Conservation (phyloP, 2,329 filamentous ascomycete species). For the Cadophora luteo-olivacea region DNA sequence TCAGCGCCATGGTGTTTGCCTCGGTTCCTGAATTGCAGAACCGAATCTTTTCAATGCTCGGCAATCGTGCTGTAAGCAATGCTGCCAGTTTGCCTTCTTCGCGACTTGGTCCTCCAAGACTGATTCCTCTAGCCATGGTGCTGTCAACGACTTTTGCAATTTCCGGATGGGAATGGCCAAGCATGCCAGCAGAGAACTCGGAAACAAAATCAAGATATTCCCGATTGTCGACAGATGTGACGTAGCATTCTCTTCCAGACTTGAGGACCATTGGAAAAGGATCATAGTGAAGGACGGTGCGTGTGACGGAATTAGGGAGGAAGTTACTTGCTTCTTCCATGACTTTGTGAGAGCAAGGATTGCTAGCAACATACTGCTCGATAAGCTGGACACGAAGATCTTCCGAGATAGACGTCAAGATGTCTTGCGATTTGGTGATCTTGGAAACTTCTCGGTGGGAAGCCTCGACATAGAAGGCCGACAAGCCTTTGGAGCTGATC, state of each 20-base stretch:
- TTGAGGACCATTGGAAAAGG: slow-evolving; percentile 31
- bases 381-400: too few relatives aligned
- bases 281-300: slow-evolving; percentile 27
- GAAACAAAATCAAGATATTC: slow-evolving; percentile 64
- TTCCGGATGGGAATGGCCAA: slow-evolving; percentile 65
- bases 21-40: slow-evolving; percentile 72
- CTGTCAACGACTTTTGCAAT: slow-evolving; percentile 56
- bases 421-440: too few relatives aligned
- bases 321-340: too few relatives aligned
- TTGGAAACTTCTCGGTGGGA: too few relatives aligned
- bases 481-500: too few relatives aligned
- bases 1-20: slow-evolving; percentile 65
- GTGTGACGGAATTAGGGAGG: too few relatives aligned
- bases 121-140: slow-evolving; percentile 55
- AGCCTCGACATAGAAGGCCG: too few relatives aligned
- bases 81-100: slow-evolving; percentile 58
- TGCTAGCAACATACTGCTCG: too few relatives aligned
- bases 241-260: slow-evolving; percentile 25
- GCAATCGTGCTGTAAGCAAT: slow-evolving; percentile 57
- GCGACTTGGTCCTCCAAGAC: slow-evolving; percentile 57
- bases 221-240: slow-evolving; percentile 30
- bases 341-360: too few relatives aligned
- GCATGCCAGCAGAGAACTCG: slow-evolving; percentile 70
- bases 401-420: too few relatives aligned
- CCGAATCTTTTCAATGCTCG: slow-evolving; percentile 57